Conservation (phyloP, 129 eudicot species). For the Arctium lappa region DNA sequence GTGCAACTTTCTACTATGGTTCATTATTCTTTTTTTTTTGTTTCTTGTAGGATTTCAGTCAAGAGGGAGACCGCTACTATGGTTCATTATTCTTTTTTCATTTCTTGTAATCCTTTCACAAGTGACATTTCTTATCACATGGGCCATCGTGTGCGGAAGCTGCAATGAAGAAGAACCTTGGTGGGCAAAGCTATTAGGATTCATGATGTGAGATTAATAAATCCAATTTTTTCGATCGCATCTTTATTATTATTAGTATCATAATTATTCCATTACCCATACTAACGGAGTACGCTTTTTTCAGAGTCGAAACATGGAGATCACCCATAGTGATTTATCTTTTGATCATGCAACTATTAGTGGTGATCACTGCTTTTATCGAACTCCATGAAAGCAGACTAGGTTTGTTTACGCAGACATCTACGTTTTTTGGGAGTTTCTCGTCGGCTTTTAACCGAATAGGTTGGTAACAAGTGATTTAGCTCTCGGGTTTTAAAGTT, state of each 20-base stretch:
- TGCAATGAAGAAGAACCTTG: constrained; percentile 30
- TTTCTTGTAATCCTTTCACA: constrained; percentile 34
- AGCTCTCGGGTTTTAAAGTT: not conserved
- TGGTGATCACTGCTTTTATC: constrained; percentile 33
- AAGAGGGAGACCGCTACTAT: constrained; percentile 29
- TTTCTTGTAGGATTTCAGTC: constrained; percentile 28
- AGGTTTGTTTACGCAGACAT: constrained; percentile 20
- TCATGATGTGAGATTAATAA: constrained; percentile 34
- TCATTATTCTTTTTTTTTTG: not conserved
- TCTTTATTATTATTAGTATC: not conserved
- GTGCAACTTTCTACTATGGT: not conserved
- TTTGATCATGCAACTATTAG: constrained; percentile 43
- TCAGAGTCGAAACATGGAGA: constrained; percentile 45
- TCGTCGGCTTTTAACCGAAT: constrained; percentile 32
- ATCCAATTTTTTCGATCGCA: not conserved
- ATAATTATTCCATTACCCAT: not conserved
- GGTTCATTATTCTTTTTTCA: constrained; percentile 37
- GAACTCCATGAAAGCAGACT: constrained; percentile 44
- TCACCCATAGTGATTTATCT: constrained; percentile 41
- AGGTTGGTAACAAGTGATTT: constrained; percentile 35
- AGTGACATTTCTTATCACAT: constrained; percentile 35
- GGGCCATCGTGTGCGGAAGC: constrained; percentile 40
- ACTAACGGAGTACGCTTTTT: constrained; percentile 12
- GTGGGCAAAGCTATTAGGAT: constrained; percentile 54
- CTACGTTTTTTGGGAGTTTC: constrained; percentile 27